Evolutionary conservation across 176 grass and related monocot genomes (phyloP).

Genomic region (Eragrostis nindensis): DNA sequence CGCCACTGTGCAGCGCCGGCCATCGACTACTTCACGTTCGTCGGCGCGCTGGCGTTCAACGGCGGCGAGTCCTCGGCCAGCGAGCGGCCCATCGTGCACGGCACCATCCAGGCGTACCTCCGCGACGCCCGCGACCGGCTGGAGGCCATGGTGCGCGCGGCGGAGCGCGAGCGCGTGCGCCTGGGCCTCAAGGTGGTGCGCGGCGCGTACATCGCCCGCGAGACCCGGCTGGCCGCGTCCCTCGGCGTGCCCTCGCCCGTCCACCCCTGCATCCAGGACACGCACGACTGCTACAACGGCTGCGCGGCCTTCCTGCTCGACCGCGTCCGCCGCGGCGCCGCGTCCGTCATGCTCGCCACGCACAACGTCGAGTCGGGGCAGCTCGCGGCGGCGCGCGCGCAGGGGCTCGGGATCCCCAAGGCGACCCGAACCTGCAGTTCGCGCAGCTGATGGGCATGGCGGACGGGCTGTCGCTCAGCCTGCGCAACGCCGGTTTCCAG

Average conservation of each 20-base stretch:
- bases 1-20: constrained; percentile 80
- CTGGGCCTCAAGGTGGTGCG: constrained; percentile 86
- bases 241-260: constrained; percentile 79
- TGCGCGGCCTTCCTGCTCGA: constrained; percentile 85
- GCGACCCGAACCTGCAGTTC: constrained; percentile 75
- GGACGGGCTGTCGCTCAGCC: constrained; percentile 74
- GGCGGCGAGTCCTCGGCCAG: neutral
- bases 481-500: constrained; percentile 84
- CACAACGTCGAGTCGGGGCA: constrained; percentile 81
- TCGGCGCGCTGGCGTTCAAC: constrained; percentile 62
- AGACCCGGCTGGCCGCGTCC: constrained; percentile 51
- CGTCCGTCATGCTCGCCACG: constrained; percentile 74
- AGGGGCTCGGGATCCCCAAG: constrained; percentile 65
- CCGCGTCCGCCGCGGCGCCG: constrained; percentile 60
- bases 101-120: constrained; percentile 90
- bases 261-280: constrained; percentile 71
- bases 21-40: constrained; percentile 92
- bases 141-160: constrained; percentile 46
- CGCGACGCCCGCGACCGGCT: constrained; percentile 73
- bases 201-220: constrained; percentile 90
- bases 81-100: constrained; percentile 56
- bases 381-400: constrained; percentile 63
- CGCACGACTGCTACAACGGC: constrained; percentile 84
- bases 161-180: constrained; percentile 53
- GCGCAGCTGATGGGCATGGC: constrained; percentile 99